phyloP scores from a whole-genome alignment of 331 rosid species.

The Phaseolus coccineus region DNA sequence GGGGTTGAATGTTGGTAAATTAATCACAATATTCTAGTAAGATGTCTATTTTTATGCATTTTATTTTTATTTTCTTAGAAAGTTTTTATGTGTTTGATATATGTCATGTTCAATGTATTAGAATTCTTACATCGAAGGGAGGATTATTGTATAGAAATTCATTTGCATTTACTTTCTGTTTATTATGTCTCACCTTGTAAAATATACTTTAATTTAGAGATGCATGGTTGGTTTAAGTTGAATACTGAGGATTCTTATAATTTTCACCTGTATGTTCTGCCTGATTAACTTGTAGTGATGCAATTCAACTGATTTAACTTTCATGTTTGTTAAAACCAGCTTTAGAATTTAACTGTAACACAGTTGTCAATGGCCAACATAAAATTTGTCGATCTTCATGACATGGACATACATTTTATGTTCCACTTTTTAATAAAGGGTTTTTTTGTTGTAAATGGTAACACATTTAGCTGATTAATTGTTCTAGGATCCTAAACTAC shows the following conservation, averaged over 20 bases:
- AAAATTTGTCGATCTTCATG: constrained; percentile 7
- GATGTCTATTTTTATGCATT: no score
- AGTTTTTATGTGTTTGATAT: no score
- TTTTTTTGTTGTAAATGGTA: constrained; percentile 3
- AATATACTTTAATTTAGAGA: constrained; percentile 3
- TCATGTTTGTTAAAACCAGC: constrained; percentile 1
- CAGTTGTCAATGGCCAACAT: not conserved
- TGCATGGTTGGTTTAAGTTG: constrained; percentile 8
- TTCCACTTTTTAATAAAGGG: not conserved
- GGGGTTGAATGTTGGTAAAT: not conserved
- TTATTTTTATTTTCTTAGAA: no score
- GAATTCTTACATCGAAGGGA: not conserved
- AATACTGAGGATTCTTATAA: constrained; percentile 9
- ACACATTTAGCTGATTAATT: not conserved
- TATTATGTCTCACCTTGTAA: constrained; percentile 10
- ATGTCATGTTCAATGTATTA: not conserved
- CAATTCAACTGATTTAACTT: constrained; percentile 4
- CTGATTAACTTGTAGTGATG: constrained; percentile 22
- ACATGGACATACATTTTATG: not conserved
- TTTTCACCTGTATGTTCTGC: constrained; percentile 9
- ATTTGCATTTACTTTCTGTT: constrained; percentile 21
- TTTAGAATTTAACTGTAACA: not conserved
- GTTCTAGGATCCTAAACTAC: constrained; percentile 19
- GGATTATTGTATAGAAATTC: not conserved
- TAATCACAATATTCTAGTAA: not conserved